A percentile compares a stretch with the other conserved stretches of the same genome.
These are phyloP conservation scores for Sarocladium oryzae DNA, from an alignment of 2,329 filamentous ascomycete genomes.

Conservation along the genomic window DNA sequence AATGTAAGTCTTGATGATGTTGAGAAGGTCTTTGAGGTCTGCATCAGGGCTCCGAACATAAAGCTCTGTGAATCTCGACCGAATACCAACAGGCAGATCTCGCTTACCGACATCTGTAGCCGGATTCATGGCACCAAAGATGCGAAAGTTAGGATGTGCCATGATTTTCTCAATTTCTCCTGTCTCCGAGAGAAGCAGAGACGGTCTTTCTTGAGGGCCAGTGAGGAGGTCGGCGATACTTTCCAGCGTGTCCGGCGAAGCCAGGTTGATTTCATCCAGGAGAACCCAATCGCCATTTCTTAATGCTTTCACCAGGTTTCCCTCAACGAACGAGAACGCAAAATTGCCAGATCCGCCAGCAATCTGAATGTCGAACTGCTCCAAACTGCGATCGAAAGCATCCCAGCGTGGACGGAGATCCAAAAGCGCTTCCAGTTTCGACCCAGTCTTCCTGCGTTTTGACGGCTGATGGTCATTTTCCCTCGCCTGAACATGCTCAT, in stretches of 20 bases:
- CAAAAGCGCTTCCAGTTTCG: conserved; percentile 58
- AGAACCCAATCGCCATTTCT: conserved; percentile 96
- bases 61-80: conserved; percentile 90
- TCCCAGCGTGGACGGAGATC: conserved; percentile 67
- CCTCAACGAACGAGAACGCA: conserved; percentile 93
- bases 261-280: conserved; percentile 94
- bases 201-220: conserved; percentile 65
- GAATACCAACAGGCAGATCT: conserved; percentile 80
- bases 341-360: conserved; percentile 67
- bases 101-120: conserved; percentile 96
- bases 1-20: conserved; percentile 84
- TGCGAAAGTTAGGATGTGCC: conserved; percentile 86
- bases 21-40: conserved; percentile 78
- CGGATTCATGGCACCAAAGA: conserved; percentile 99
- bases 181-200: conserved; percentile 84
- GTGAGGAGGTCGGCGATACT: conserved; percentile 85
- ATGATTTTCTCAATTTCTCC: conserved; percentile 85
- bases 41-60: conserved; percentile 89
- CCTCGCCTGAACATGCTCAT: conserved; percentile 27
- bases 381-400: conserved; percentile 65
- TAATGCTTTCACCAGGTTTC: conserved; percentile 92
- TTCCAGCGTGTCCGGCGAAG: conserved; percentile 89
- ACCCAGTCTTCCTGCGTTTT: conserved; percentile 62
- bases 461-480: conserved; percentile 47
- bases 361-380: conserved; percentile 75